Percentiles rank a stretch among this genome's conserved stretches.
phyloP scores from a whole-genome alignment of 2,329 filamentous ascomycete species.

The Didymella sp. region DNA sequence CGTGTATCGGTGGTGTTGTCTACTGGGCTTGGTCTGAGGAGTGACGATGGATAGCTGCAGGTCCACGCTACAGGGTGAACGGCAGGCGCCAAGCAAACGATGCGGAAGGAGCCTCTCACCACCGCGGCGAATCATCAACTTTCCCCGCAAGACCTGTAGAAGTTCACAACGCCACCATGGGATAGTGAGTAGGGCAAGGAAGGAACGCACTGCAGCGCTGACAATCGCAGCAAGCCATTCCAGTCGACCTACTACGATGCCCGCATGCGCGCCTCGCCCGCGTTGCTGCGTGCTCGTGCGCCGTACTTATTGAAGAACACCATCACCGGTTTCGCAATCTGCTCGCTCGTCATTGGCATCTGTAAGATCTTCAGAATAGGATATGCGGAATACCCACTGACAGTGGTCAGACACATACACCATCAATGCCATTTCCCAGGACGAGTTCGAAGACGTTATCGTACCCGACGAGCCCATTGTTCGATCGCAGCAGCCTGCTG shows the following conservation, averaged over 20 bases:
- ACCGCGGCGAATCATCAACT: conserved; percentile 27
- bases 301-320: conserved; percentile 93
- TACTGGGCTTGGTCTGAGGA: conserved; percentile 21
- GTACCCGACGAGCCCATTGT: conserved; percentile 76
- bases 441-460: conserved; percentile 95
- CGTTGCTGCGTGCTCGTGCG: conserved; percentile 87
- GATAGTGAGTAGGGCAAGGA: conserved; percentile 38
- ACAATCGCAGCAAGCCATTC: conserved; percentile 52
- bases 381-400: conserved; percentile 19
- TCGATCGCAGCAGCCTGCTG: conserved; percentile 44
- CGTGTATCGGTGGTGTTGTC: conserved; percentile 28
- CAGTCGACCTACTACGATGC: conserved; percentile 90
- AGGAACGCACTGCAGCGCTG: conserved; percentile 13
- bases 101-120: conserved; percentile 28
- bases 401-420: conserved; percentile 67
- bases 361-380: conserved; percentile 64
- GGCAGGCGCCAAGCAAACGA: conserved; percentile 12
- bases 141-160: conserved; percentile 30
- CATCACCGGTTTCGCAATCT: conserved; percentile 76
- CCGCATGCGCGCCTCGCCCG: conserved; percentile 81
- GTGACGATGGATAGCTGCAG: conserved; percentile 11
- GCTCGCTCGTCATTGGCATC: conserved; percentile 78
- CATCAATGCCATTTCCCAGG: conserved; percentile 87
- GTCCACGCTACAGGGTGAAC: conserved; percentile 15
- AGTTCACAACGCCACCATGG: conserved; percentile 40